A percentile compares a stretch with the other conserved stretches of the same genome.
Evolutionary conservation across 1,284 basidiomycete species (phyloP).

Genomic region (Irpex sp.): DNA sequence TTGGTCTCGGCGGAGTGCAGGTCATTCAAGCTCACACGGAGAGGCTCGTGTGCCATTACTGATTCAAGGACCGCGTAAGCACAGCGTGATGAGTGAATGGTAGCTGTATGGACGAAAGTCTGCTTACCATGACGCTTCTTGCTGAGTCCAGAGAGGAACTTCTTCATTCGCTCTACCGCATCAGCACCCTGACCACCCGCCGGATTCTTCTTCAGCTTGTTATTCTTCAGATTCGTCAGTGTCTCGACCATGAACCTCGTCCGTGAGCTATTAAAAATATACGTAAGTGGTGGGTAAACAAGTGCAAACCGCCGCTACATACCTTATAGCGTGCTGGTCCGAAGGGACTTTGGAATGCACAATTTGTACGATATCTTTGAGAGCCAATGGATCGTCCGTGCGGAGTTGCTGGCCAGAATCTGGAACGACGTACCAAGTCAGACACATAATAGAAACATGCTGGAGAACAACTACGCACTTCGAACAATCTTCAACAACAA

Average conservation of each 20-base stretch:
- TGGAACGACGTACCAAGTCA: constrained; percentile 23
- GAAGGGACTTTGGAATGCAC: constrained; percentile 70
- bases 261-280: constrained; percentile 52
- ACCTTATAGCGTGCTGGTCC: constrained; percentile 59
- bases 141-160: constrained; percentile 67
- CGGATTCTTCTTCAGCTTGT: constrained; percentile 67
- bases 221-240: constrained; percentile 84
- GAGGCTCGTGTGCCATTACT: constrained; percentile 81
- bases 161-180: constrained; percentile 79
- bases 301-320: constrained; percentile 8
- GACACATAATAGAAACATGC: neutral
- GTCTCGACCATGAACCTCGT: constrained; percentile 93
- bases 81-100: neutral
- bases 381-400: constrained; percentile 79
- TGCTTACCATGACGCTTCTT: constrained; percentile 71
- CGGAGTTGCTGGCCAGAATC: constrained; percentile 84
- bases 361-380: constrained; percentile 82
- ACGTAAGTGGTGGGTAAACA: neutral
- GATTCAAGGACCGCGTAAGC: neutral
- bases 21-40: constrained; percentile 82
- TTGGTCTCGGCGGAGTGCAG: constrained; percentile 79
- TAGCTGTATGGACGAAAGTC: neutral
- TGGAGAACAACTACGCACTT: constrained; percentile 43
- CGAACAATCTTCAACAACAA: constrained; percentile 81
- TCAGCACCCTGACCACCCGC: constrained; percentile 57